Conservation (phyloP, 2,329 filamentous ascomycete species). For the Endoconidiophora polonica region DNA sequence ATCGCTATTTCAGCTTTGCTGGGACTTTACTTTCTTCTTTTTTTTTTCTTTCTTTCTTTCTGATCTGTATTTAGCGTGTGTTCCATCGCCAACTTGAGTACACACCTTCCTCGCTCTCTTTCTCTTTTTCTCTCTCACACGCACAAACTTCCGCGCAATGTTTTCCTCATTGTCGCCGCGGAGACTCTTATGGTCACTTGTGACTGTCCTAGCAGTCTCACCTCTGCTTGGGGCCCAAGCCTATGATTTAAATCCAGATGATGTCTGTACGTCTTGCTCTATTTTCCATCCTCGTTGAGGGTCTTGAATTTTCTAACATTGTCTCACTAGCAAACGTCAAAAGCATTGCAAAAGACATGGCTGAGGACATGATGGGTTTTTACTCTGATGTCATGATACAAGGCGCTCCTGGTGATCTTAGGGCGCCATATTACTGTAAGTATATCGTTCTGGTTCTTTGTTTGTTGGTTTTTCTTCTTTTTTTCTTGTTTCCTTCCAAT, state of each 20-base stretch:
- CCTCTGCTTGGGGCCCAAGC: constrained; percentile 17
- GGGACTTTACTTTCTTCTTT: constrained; percentile 8
- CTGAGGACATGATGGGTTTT: constrained; percentile 30
- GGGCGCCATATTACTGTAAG: constrained; percentile 12
- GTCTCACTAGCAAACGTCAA: constrained; percentile 30
- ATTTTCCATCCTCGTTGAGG: neutral
- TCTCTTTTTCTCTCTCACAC: constrained; percentile 7
- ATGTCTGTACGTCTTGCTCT: constrained; percentile 5
- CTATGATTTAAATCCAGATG: constrained; percentile 23
- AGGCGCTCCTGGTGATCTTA: constrained; percentile 19
- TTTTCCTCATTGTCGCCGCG: neutral
- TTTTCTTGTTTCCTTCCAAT: neutral
- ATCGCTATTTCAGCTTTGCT: neutral
- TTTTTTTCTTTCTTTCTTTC: constrained; percentile 8
- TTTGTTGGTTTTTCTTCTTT: neutral
- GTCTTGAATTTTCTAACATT: neutral
- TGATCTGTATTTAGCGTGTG: constrained; percentile 6
- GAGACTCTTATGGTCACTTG: constrained; percentile 14
- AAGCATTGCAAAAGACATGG: constrained; percentile 31
- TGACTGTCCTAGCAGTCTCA: constrained; percentile 17
- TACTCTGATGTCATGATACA: constrained; percentile 17
- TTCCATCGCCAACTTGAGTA: constrained; percentile 1
- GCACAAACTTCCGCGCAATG: neutral
- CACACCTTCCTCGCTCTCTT: too few relatives aligned
- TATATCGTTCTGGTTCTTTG: neutral